A percentile compares a stretch with the other conserved stretches of the same genome.
Conservation (phyloP, 805 yeast genomes). For the Candida sakaeoensis region DNA sequence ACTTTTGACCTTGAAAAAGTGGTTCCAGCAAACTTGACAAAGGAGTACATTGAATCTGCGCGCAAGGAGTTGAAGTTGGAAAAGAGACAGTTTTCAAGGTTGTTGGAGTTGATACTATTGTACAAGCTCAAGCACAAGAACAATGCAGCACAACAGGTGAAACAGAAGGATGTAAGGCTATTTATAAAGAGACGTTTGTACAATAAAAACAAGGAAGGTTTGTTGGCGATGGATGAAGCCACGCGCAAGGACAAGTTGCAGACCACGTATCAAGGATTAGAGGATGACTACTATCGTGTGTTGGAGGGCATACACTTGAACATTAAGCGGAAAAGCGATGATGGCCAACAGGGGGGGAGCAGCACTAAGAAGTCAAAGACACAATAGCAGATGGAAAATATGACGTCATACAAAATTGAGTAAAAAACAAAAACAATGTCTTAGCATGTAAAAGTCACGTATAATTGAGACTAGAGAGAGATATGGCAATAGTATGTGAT, state of each 20-base stretch:
- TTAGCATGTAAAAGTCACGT: too few species aligned
- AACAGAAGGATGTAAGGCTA: constrained; percentile 44
- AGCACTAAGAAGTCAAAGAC: too few species aligned
- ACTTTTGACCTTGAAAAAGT: constrained; percentile 22
- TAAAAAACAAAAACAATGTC: too few species aligned
- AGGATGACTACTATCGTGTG: constrained; percentile 67
- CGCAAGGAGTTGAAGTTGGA: constrained; percentile 56
- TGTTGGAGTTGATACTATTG: constrained; percentile 70
- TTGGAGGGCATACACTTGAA: constrained; percentile 27
- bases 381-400: background rate
- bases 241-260: constrained; percentile 70
- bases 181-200: constrained; percentile 73
- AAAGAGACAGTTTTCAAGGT: constrained; percentile 70
- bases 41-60: constrained; percentile 38
- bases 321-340: constrained; percentile 7
- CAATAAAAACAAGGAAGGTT: constrained; percentile 75
- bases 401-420: too few species aligned
- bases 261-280: constrained; percentile 65
- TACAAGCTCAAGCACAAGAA: constrained; percentile 27
- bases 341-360: too few species aligned
- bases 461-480: too few species aligned
- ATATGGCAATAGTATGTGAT: too few species aligned
- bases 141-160: constrained; percentile 15
- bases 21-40: constrained; percentile 14
- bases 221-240: constrained; percentile 59